Conservation (phyloP, 176 grass and related monocot genomes). For the Paspalum notatum region DNA sequence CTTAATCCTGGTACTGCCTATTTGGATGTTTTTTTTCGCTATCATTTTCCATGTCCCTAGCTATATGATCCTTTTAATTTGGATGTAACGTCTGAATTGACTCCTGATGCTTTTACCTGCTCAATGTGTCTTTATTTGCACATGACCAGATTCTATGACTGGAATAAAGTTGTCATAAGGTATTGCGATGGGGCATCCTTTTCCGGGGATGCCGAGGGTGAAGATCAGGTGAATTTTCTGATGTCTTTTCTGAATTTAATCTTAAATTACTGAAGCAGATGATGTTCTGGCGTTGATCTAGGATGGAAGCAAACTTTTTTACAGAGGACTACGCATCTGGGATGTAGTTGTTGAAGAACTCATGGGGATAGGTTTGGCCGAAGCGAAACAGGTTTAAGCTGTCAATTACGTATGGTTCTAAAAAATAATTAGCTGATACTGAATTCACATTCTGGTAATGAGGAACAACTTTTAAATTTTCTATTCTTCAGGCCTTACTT, state of each 20-base stretch:
- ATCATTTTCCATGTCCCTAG: not conserved
- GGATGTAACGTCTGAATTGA: not conserved
- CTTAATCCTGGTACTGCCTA: constrained; percentile 59
- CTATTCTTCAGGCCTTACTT: constrained; percentile 59
- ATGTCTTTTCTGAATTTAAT: not conserved
- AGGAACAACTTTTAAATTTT: not conserved
- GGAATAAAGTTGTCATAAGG: constrained; percentile 75
- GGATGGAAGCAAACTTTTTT: constrained; percentile 61
- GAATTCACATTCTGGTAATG: no score
- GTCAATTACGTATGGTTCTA: no score
- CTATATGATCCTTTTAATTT: not conserved
- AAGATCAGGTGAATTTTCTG: constrained; percentile 34
- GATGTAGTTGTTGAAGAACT: constrained; percentile 67
- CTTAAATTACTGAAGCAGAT: not conserved
- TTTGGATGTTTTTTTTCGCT: no score
- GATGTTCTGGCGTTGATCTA: constrained; percentile 4
- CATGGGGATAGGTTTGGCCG: constrained; percentile 54
- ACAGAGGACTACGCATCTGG: constrained; percentile 74
- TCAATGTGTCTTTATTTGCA: not conserved
- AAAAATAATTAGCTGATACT: no score
- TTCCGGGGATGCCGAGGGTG: constrained; percentile 54
- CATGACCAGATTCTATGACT: constrained; percentile 63
- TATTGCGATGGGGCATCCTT: constrained; percentile 82
- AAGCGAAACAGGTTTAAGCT: constrained; percentile 61
- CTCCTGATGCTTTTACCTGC: not conserved